A percentile compares a stretch with the other conserved stretches of the same genome.
phyloP scores from a whole-genome alignment of 176 grass and related monocot species.

The Cenchrus americanus region DNA sequence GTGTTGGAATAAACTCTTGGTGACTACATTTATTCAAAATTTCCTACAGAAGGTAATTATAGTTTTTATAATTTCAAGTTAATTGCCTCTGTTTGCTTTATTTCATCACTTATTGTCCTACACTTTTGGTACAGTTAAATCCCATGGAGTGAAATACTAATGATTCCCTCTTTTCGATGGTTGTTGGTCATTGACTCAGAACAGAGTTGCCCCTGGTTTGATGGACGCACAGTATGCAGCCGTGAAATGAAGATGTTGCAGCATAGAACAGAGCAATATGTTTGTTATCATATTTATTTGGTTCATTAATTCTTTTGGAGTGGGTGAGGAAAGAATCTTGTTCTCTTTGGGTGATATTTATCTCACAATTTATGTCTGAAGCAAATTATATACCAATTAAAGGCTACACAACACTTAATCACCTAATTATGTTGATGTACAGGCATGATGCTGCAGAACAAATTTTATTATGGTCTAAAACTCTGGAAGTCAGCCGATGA shows the following conservation, averaged over 20 bases:
- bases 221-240: not conserved
- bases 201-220: not conserved
- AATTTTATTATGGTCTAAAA: too few species aligned
- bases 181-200: slow-evolving; percentile 21
- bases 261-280: not conserved
- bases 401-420: not conserved
- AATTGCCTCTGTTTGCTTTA: too few species aligned
- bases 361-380: not conserved
- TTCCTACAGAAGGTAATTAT: slow-evolving; percentile 10
- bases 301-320: slow-evolving; percentile 31
- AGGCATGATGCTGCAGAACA: too few species aligned
- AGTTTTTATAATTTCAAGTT: not conserved
- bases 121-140: too few species aligned
- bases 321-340: not conserved
- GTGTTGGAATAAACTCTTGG: slow-evolving; percentile 5
- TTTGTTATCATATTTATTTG: not conserved
- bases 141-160: too few species aligned
- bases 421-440: too few species aligned
- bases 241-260: not conserved
- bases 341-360: slow-evolving; percentile 5
- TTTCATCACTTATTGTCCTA: too few species aligned
- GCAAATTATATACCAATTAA: slow-evolving; percentile 28
- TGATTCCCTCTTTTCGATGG: slow-evolving; percentile 6
- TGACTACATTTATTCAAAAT: slow-evolving; percentile 19
- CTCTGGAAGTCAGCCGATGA: too few species aligned